These are phyloP conservation scores for Pichia cactophila DNA, from an alignment of 1,139 yeast genomes.

Conservation along the genomic window DNA sequence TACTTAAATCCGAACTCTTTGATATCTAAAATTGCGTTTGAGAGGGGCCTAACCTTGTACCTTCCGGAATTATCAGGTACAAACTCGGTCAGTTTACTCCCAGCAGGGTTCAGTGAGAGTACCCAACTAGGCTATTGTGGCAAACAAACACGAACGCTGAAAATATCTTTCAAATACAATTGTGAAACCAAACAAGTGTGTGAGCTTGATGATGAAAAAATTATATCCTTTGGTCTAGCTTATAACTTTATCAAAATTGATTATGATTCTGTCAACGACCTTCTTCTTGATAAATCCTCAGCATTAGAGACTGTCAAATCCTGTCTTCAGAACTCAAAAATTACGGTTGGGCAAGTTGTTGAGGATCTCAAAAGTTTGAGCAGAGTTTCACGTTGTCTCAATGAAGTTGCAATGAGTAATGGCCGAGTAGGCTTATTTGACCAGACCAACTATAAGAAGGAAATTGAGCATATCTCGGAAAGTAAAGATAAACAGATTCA, in stretches of 20 bases:
- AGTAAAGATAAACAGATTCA: slow-evolving; percentile 18
- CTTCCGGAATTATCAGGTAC: slow-evolving; percentile 46
- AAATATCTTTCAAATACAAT: slow-evolving; percentile 36
- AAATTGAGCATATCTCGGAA: slow-evolving; percentile 21
- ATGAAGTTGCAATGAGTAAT: slow-evolving; percentile 24
- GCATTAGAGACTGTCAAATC: slow-evolving; percentile 6
- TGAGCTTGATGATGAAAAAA: slow-evolving; percentile 26
- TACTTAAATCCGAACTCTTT: slow-evolving; percentile 42
- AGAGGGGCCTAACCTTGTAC: slow-evolving; percentile 63
- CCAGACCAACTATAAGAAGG: slow-evolving; percentile 17
- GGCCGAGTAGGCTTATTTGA: slow-evolving; percentile 21
- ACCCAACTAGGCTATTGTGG: slow-evolving; percentile 50
- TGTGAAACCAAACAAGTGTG: slow-evolving; percentile 26
- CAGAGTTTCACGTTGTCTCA: slow-evolving; percentile 29
- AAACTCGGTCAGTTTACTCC: slow-evolving; percentile 62
- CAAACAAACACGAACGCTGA: slow-evolving; percentile 42
- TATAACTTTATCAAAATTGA: slow-evolving; percentile 41
- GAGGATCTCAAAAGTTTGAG: slow-evolving; percentile 32
- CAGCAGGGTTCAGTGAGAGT: slow-evolving; percentile 42
- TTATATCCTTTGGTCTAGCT: slow-evolving; percentile 35
- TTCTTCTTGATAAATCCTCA: slow-evolving; percentile 24
- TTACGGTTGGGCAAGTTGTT: slow-evolving; percentile 11
- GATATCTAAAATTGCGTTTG: slow-evolving; percentile 52
- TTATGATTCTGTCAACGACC: slow-evolving; percentile 41
- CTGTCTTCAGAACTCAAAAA: slow-evolving; percentile 4